Conservation (phyloP, 306 rosid genomes). For the Gleditsia sinensis region DNA sequence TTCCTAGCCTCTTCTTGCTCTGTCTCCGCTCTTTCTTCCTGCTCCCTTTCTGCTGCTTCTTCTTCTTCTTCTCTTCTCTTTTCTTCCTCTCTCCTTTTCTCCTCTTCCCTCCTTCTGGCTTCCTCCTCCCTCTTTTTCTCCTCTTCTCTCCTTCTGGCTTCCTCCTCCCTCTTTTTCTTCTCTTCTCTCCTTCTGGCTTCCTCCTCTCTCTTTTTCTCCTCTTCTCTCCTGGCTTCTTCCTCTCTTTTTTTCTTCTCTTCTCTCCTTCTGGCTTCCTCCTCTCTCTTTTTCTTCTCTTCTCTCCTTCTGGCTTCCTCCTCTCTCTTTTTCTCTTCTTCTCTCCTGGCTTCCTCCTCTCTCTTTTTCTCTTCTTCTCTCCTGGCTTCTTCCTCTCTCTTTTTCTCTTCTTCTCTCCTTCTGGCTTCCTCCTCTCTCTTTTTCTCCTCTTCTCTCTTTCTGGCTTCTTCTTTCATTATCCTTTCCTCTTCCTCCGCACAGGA, state of each 20-base stretch:
- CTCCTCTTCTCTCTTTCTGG: neutral
- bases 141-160: neutral
- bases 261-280: neutral
- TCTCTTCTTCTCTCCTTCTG: neutral
- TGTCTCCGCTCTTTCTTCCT: neutral
- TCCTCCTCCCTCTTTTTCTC: neutral
- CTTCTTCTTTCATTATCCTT: conserved; percentile 47
- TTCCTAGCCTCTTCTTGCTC: neutral
- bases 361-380: neutral
- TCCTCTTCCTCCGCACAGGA: conserved; percentile 91
- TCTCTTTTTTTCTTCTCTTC: neutral
- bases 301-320: neutral
- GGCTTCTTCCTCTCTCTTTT: neutral
- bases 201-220: neutral
- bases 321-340: neutral
- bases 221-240: neutral
- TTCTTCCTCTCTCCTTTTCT: neutral
- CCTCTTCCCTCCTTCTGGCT: neutral
- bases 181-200: neutral
- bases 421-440: neutral
- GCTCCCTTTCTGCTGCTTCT: neutral
- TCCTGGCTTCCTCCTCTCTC: neutral
- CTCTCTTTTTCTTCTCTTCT: neutral
- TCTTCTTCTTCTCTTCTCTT: neutral
- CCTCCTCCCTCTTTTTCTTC: neutral